Conservation (phyloP, 2,329 filamentous ascomycete species). For the Exophiala sp. region DNA sequence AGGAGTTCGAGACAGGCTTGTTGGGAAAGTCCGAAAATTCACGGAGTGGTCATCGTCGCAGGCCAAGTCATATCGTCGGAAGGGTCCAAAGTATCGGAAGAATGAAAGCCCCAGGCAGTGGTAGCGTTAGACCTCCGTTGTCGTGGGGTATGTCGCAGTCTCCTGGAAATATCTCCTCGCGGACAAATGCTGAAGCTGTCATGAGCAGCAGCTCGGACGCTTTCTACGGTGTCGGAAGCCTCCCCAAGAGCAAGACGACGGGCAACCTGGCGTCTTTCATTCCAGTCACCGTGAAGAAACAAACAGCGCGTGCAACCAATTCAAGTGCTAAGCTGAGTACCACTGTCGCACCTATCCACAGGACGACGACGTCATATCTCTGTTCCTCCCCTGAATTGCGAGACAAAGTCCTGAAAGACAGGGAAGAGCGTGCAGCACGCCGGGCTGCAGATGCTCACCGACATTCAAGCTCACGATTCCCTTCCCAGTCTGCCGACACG, state of each 20-base stretch:
- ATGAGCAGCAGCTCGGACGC: constrained; percentile 2
- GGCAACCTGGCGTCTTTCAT: constrained; percentile 21
- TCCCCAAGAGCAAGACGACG: constrained; percentile 26
- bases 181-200: constrained; percentile 20
- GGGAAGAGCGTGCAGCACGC: constrained; percentile 10
- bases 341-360: not conserved
- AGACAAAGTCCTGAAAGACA: constrained; percentile 8
- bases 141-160: constrained; percentile 6
- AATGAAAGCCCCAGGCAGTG: not conserved
- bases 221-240: constrained; percentile 14
- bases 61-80: not conserved
- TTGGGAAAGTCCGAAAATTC: constrained; percentile 7
- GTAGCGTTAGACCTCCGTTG: constrained; percentile 5
- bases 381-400: constrained; percentile 13
- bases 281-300: constrained; percentile 10
- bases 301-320: not conserved
- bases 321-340: constrained; percentile 1
- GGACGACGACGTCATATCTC: constrained; percentile 12
- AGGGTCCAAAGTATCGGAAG: not conserved
- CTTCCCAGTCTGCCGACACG: not conserved
- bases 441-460: constrained; percentile 8
- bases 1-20: constrained; percentile 19
- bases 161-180: constrained; percentile 4
- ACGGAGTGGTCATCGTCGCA: constrained; percentile 10
- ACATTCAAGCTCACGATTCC: constrained; percentile 6